Evolutionary conservation across 2,329 filamentous ascomycete genomes (phyloP).

Genomic region (Penicillium sp.): DNA sequence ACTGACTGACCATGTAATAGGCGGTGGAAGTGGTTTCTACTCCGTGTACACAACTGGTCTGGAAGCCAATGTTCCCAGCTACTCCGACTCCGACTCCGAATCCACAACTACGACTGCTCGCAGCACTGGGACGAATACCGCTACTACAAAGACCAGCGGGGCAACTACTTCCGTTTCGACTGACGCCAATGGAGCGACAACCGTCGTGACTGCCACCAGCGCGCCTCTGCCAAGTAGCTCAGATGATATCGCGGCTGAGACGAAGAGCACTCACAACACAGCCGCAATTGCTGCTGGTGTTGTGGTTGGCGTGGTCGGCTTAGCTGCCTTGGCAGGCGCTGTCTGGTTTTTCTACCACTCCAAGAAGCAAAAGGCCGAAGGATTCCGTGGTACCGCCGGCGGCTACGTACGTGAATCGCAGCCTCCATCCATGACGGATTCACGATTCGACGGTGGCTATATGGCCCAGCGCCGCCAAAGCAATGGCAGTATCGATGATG

Average conservation of each 20-base stretch:
- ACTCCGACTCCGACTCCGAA: slow-evolving; percentile 28
- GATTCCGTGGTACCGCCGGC: slow-evolving; percentile 76
- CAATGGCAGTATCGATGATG: slow-evolving; percentile 94
- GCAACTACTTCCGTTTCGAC: slow-evolving; percentile 21
- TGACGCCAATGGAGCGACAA: slow-evolving; percentile 29
- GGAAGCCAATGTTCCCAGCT: slow-evolving; percentile 36
- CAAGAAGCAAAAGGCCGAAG: slow-evolving; percentile 74
- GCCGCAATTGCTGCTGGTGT: slow-evolving; percentile 83
- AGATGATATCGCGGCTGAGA: slow-evolving; percentile 4
- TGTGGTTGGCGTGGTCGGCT: slow-evolving; percentile 74
- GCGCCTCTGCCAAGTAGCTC: slow-evolving; percentile 19
- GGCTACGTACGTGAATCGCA: slow-evolving; percentile 67
- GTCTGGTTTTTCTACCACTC: slow-evolving; percentile 72
- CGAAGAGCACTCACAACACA: slow-evolving; percentile 59
- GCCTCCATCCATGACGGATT: slow-evolving; percentile 73
- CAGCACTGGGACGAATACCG: slow-evolving; percentile 4
- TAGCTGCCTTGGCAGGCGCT: slow-evolving; percentile 65
- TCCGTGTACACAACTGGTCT: slow-evolving; percentile 54
- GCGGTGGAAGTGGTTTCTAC: slow-evolving; percentile 56
- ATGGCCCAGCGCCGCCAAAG: slow-evolving; percentile 82
- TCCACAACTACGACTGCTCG: slow-evolving; percentile 15
- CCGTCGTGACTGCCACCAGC: slow-evolving; percentile 33
- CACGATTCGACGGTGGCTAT: slow-evolving; percentile 77
- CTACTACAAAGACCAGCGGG: slow-evolving; percentile 9
- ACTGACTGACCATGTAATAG: slow-evolving; percentile 33